These are phyloP conservation scores for Farysia itapuensis DNA, from an alignment of 1,284 basidiomycete genomes.

Conservation along the genomic window DNA sequence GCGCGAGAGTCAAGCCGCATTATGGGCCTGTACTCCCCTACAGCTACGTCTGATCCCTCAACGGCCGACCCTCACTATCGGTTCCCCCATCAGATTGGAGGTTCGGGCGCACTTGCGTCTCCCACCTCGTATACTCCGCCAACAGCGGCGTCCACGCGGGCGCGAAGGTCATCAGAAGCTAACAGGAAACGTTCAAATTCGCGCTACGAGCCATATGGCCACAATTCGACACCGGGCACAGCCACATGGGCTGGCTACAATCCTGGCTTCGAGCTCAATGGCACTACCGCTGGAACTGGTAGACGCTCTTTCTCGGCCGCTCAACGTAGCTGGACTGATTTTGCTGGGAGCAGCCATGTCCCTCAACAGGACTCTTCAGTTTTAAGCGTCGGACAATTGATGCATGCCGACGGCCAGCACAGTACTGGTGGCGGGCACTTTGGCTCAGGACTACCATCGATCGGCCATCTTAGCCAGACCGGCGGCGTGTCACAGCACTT, in stretches of 20 bases:
- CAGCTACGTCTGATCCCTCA: slow-evolving; percentile 3
- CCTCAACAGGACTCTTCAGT: neutral
- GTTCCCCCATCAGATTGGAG: slow-evolving; percentile 32
- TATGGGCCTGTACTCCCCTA: slow-evolving; percentile 18
- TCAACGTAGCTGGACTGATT: neutral
- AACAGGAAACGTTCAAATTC: slow-evolving; percentile 22
- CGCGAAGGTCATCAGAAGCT: slow-evolving; percentile 20
- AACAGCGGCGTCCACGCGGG: slow-evolving; percentile 1
- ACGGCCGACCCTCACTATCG: slow-evolving; percentile 16
- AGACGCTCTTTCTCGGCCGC: neutral
- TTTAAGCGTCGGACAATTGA: neutral
- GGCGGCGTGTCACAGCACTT: too few relatives aligned
- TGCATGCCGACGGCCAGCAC: too few relatives aligned
- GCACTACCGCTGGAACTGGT: slow-evolving; percentile 8
- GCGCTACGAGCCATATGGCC: slow-evolving; percentile 23
- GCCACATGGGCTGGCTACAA: too few relatives aligned
- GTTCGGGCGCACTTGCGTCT: slow-evolving; percentile 15
- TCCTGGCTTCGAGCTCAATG: slow-evolving; percentile 1
- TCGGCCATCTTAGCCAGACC: too few relatives aligned
- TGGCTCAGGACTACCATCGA: too few relatives aligned
- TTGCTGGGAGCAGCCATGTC: neutral
- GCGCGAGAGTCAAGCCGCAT: slow-evolving; percentile 10
- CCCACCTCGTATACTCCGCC: slow-evolving; percentile 11
- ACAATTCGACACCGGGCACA: slow-evolving; percentile 2
- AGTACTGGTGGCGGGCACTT: too few relatives aligned